Evolutionary conservation across 768 basidiomycete genomes (phyloP).

Genomic region (Dendrothele bispora): DNA sequence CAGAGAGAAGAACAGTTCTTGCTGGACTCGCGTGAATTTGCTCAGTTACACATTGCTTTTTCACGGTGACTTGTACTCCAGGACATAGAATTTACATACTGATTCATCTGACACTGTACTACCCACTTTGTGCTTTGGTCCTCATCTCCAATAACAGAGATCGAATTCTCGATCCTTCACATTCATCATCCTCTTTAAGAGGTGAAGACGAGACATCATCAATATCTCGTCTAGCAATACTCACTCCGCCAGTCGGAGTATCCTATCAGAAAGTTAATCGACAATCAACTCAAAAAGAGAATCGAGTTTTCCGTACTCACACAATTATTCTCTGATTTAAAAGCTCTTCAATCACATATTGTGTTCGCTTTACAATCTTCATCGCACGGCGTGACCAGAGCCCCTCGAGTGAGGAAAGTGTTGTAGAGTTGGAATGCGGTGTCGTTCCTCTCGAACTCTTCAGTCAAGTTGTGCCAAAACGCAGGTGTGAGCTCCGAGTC

Average conservation of each 20-base stretch:
- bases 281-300: not conserved
- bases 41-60: too few species aligned
- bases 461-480: conserved; percentile 42
- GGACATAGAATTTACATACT: too few species aligned
- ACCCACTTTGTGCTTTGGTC: not conserved
- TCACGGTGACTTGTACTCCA: too few species aligned
- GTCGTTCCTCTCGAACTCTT: conserved; percentile 27
- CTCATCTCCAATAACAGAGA: not conserved
- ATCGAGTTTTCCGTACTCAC: conserved; percentile 9
- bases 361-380: conserved; percentile 26
- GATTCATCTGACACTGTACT: too few species aligned
- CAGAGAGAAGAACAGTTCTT: too few species aligned
- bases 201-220: not conserved
- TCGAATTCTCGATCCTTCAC: not conserved
- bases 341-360: conserved; percentile 32
- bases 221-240: not conserved
- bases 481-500: conserved; percentile 28
- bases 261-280: not conserved
- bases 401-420: conserved; percentile 25
- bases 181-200: not conserved
- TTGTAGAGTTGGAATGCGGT: conserved; percentile 30
- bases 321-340: conserved; percentile 28
- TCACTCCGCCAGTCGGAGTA: not conserved
- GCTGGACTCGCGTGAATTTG: too few species aligned
- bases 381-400: conserved; percentile 20